Evolutionary conservation across 2,329 filamentous ascomycete species (phyloP).

Genomic region (Fusarium nematophilum): DNA sequence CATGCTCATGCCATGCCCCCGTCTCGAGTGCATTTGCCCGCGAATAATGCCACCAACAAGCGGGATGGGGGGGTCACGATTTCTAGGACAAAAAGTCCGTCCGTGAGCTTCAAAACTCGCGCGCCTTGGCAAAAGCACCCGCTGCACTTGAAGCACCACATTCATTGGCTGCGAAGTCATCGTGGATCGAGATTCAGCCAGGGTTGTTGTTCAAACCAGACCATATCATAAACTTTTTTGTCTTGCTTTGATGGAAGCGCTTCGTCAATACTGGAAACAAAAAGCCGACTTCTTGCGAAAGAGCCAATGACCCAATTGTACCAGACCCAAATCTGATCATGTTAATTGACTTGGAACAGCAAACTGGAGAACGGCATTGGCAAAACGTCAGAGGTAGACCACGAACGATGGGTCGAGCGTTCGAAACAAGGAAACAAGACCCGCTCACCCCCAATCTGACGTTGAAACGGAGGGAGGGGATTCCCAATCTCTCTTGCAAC

Average conservation of each 20-base stretch:
- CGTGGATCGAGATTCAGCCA: constrained; percentile 31
- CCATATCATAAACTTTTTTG: constrained; percentile 9
- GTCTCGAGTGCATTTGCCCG: not conserved
- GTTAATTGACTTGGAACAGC: not conserved
- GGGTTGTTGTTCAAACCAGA: constrained; percentile 5
- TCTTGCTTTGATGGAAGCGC: constrained; percentile 18
- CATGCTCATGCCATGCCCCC: constrained; percentile 13
- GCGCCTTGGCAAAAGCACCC: constrained; percentile 26
- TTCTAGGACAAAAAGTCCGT: constrained; percentile 3
- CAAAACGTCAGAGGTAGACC: constrained; percentile 4
- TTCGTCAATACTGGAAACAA: constrained; percentile 12
- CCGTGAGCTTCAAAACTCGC: not conserved
- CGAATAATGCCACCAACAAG: not conserved
- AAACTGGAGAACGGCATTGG: not conserved
- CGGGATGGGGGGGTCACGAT: not conserved
- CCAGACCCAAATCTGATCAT: constrained; percentile 1
- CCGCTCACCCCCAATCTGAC: no score
- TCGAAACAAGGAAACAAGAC: not conserved
- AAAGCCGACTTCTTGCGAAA: constrained; percentile 7
- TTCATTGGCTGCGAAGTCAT: constrained; percentile 11
- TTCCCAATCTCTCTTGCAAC: no score
- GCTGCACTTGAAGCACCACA: constrained; percentile 8
- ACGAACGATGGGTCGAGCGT: not conserved
- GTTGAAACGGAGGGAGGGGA: no score
- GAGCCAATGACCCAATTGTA: no score